Percentiles rank a stretch among this genome's conserved stretches.
These are phyloP conservation scores for Priceomyces haplophilus DNA, from an alignment of 805 yeast species.

Conservation along the genomic window DNA sequence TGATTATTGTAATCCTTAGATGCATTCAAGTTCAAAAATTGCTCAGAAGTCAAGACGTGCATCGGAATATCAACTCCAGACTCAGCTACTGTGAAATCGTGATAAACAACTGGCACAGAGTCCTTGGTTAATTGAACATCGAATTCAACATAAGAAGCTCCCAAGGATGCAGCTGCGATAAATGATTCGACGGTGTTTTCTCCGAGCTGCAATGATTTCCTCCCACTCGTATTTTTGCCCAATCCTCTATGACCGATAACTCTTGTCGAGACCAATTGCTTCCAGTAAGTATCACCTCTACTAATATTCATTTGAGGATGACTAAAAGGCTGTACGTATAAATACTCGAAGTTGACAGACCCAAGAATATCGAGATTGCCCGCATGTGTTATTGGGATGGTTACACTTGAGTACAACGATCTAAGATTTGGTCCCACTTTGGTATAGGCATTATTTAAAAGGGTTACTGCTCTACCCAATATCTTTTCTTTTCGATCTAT, in stretches of 20 bases:
- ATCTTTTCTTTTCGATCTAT: conserved; percentile 22
- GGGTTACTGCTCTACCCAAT: conserved; percentile 82
- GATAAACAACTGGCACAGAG: conserved; percentile 86
- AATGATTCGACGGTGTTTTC: conserved; percentile 94
- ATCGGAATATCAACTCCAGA: conserved; percentile 95
- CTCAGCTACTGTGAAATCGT: conserved; percentile 91
- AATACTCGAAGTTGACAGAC: conserved; percentile 67
- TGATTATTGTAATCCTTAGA: conserved; percentile 6
- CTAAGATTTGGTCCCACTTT: conserved; percentile 66
- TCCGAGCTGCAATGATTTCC: conserved; percentile 83
- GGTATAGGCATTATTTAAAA: conserved; percentile 58
- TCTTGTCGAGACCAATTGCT: conserved; percentile 78
- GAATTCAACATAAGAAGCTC: conserved; percentile 95
- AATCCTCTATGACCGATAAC: conserved; percentile 96
- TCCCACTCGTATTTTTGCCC: conserved; percentile 75
- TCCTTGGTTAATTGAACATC: conserved; percentile 96
- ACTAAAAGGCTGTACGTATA: conserved; percentile 66
- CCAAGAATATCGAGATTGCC: conserved; percentile 76
- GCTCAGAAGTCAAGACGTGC: conserved; percentile 89
- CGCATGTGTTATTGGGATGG: conserved; percentile 74
- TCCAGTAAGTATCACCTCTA: conserved; percentile 84
- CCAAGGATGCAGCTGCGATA: conserved; percentile 92
- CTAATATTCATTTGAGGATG: conserved; percentile 66
- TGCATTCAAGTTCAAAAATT: conserved; percentile 62
- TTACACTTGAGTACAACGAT: conserved; percentile 61